Conservation (phyloP, 345 rosid species). For the Streptanthus diversifolius region DNA sequence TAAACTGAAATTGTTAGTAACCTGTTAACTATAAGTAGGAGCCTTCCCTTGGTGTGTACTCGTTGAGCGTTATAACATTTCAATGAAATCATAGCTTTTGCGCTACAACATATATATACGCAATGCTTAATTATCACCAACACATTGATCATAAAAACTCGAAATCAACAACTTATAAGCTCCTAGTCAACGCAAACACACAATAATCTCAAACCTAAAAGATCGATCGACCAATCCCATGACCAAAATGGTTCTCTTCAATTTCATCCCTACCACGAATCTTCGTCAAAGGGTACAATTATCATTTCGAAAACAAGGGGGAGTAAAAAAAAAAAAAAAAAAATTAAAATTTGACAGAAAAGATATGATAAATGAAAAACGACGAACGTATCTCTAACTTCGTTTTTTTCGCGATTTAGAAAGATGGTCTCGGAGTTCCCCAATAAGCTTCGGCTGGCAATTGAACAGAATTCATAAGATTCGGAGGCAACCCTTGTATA, state of each 20-base stretch:
- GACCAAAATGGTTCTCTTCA: constrained; percentile 26
- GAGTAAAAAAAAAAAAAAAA: background rate
- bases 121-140: constrained; percentile 17
- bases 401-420: constrained; percentile 16
- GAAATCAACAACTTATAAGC: constrained; percentile 1
- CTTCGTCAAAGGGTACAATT: constrained; percentile 33
- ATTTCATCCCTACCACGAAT: constrained; percentile 26
- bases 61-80: constrained; percentile 9
- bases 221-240: background rate
- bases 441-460: constrained; percentile 62
- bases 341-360: constrained; percentile 13
- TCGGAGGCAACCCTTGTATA: constrained; percentile 71
- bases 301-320: constrained; percentile 22
- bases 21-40: background rate
- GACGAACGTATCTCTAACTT: constrained; percentile 16
- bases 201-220: constrained; percentile 22
- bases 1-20: background rate
- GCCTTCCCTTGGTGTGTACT: background rate
- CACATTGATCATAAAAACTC: background rate
- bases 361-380: constrained; percentile 13
- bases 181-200: constrained; percentile 26
- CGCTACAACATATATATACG: background rate
- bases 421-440: constrained; percentile 66
- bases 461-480: constrained; percentile 73
- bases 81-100: background rate